These are phyloP conservation scores for Nakaseomyces delphensis DNA, from an alignment of 1,139 yeast genomes.

Conservation along the genomic window DNA sequence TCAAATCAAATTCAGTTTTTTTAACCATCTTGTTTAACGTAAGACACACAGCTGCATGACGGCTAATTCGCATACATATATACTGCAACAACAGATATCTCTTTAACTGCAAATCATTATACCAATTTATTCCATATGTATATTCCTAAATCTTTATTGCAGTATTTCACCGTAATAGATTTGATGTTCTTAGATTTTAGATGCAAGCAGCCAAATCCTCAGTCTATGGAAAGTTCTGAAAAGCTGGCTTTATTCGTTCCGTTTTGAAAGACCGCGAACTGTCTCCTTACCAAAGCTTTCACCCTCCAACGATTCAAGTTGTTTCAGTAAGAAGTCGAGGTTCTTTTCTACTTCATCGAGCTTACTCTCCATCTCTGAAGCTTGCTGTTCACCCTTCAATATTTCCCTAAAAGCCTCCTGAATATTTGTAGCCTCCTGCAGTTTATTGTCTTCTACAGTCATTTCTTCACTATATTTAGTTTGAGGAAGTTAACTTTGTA, in stretches of 20 bases:
- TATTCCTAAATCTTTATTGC: too few species aligned
- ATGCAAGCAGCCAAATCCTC: neutral
- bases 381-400: conserved; percentile 50
- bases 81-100: too few species aligned
- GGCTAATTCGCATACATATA: neutral
- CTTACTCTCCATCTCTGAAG: conserved; percentile 46
- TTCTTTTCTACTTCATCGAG: conserved; percentile 48
- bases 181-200: neutral
- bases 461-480: neutral
- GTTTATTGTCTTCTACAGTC: conserved; percentile 1
- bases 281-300: conserved; percentile 6
- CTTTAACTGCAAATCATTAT: too few species aligned
- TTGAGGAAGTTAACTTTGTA: neutral
- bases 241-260: neutral
- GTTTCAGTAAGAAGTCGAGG: conserved; percentile 33
- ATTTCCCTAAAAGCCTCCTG: conserved; percentile 34
- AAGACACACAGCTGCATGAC: neutral
- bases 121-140: too few species aligned
- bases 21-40: too few species aligned
- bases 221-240: neutral
- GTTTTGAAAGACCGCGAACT: neutral
- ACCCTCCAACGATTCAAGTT: conserved; percentile 13
- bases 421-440: conserved; percentile 11
- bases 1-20: neutral
- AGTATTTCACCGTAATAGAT: neutral